phyloP scores from a whole-genome alignment of 129 eudicot genomes.

The Sambucus nigra region DNA sequence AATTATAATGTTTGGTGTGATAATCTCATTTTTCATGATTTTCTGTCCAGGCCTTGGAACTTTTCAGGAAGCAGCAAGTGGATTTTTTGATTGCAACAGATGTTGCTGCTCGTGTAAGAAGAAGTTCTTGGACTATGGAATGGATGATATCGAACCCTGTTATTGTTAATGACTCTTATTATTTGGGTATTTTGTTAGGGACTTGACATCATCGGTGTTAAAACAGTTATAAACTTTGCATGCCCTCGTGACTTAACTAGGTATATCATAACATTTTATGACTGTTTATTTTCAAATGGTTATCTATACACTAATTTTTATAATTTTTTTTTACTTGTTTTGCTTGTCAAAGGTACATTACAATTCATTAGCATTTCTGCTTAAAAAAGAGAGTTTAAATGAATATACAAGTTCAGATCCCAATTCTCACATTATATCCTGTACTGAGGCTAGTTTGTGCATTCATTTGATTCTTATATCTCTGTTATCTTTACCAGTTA shows the following conservation, averaged over 20 bases:
- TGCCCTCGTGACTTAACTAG: conserved; percentile 89
- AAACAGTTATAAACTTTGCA: conserved; percentile 81
- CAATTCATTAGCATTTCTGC: background rate
- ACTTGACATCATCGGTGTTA: conserved; percentile 84
- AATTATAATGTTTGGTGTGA: background rate
- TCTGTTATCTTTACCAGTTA: conserved; percentile 35
- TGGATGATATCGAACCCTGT: background rate
- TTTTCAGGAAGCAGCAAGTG: conserved; percentile 70
- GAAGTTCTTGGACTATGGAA: background rate
- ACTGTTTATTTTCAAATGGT: background rate
- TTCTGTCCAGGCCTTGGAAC: conserved; percentile 62
- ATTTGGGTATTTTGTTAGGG: conserved; percentile 35
- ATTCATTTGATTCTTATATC: background rate
- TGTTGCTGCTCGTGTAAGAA: conserved; percentile 92
- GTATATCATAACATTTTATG: conserved; percentile 19
- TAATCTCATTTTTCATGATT: background rate
- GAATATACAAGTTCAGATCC: background rate
- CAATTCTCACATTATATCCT: too few species aligned
- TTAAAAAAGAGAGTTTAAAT: background rate
- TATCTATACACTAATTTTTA: background rate
- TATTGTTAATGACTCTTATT: background rate
- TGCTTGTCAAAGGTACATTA: background rate
- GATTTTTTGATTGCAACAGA: conserved; percentile 88
- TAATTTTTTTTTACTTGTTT: background rate
- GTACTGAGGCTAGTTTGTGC: background rate